Conservation (phyloP, 1,139 yeast genomes). For the Blastobotrys aristatus region DNA sequence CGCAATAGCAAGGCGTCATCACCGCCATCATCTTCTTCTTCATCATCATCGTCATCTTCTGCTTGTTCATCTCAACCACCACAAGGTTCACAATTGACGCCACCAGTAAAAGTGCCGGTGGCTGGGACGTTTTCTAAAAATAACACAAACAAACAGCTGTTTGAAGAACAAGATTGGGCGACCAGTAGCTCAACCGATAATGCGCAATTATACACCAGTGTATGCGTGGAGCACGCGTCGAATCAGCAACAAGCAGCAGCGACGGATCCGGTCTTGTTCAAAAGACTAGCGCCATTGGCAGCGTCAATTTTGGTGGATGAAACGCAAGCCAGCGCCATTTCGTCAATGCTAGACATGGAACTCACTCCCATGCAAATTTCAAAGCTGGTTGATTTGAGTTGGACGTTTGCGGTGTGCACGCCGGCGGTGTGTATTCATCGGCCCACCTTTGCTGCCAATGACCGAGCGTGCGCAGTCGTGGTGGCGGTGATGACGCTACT, state of each 20-base stretch:
- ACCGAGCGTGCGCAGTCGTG: constrained; percentile 31
- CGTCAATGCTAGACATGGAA: not conserved
- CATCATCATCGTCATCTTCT: not conserved
- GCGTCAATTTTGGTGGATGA: constrained; percentile 10
- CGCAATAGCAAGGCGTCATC: not conserved
- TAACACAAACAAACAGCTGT: too few species aligned
- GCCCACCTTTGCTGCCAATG: constrained; percentile 38
- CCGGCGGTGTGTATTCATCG: constrained; percentile 35
- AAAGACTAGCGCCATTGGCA: constrained; percentile 6
- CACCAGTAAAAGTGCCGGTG: too few species aligned
- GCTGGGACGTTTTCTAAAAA: too few species aligned
- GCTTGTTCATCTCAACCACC: not conserved
- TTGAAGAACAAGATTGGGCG: too few species aligned
- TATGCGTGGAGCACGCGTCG: too few species aligned
- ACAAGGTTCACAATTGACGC: too few species aligned
- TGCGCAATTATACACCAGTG: too few species aligned
- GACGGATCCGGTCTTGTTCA: too few species aligned
- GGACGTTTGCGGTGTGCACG: constrained; percentile 17
- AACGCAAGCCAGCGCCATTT: not conserved
- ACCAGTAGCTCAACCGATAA: too few species aligned
- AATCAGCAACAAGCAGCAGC: too few species aligned
- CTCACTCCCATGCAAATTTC: constrained; percentile 5
- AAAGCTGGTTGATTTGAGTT: constrained; percentile 11
- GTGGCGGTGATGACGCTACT: constrained; percentile 36
- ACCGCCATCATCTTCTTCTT: not conserved